Conservation (phyloP, 352 stramenopile species). For the Elongisporangium prolatum region DNA sequence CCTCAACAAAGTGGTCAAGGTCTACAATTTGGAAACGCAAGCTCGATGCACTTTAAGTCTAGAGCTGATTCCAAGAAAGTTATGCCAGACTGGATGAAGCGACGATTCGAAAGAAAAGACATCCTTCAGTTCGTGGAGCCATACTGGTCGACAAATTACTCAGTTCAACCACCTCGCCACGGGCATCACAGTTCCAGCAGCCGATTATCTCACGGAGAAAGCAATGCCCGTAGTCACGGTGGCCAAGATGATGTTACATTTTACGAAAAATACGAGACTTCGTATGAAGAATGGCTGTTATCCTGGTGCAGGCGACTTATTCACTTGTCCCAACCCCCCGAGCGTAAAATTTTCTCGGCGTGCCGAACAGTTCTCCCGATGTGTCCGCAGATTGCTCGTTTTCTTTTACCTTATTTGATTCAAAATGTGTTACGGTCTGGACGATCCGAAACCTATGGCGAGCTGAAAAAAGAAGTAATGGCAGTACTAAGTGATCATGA, state of each 20-base stretch:
- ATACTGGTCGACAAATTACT: constrained; percentile 88
- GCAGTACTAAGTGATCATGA: constrained; percentile 72
- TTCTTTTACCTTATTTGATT: constrained; percentile 81
- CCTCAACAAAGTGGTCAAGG: constrained; percentile 70
- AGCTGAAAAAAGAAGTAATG: constrained; percentile 81
- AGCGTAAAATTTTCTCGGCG: constrained; percentile 80
- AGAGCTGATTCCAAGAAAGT: constrained; percentile 7
- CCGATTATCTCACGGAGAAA: neutral
- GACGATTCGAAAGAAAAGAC: constrained; percentile 76
- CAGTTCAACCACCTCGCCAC: constrained; percentile 17
- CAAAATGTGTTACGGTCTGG: constrained; percentile 81
- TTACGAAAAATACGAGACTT: constrained; percentile 70
- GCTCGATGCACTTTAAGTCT: constrained; percentile 7
- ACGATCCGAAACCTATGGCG: constrained; percentile 47
- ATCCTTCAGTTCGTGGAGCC: constrained; percentile 86
- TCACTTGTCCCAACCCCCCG: constrained; percentile 69
- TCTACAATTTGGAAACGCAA: constrained; percentile 1
- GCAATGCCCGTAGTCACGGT: neutral
- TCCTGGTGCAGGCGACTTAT: constrained; percentile 75
- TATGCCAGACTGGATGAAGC: constrained; percentile 86
- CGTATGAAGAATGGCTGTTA: constrained; percentile 83
- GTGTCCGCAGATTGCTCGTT: constrained; percentile 72
- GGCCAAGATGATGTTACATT: constrained; percentile 42
- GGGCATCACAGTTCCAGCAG: neutral
- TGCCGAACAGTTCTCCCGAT: constrained; percentile 53